phyloP scores from a whole-genome alignment of 2,329 filamentous ascomycete genomes.

The Penicillium sp. region DNA sequence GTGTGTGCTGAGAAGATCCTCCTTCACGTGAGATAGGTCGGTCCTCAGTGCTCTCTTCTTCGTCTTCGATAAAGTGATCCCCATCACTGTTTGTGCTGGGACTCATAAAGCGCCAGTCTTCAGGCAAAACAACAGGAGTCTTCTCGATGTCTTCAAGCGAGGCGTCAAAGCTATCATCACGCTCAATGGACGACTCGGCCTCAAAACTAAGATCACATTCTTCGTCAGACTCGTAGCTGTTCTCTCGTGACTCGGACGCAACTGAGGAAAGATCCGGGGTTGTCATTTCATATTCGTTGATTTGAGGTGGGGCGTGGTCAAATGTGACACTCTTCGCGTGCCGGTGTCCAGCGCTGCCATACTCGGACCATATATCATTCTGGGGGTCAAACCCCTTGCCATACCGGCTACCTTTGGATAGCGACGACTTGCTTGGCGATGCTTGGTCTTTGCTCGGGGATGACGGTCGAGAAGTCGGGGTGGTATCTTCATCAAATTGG shows the following conservation, averaged over 20 bases:
- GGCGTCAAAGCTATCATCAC: slow-evolving; percentile 91
- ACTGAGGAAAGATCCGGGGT: slow-evolving; percentile 94
- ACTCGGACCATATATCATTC: slow-evolving; percentile 62
- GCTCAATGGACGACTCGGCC: slow-evolving; percentile 58
- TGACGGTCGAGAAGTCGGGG: slow-evolving; percentile 38
- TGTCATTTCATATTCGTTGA: slow-evolving; percentile 98
- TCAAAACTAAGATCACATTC: slow-evolving; percentile 66
- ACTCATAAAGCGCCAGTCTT: slow-evolving; percentile 85
- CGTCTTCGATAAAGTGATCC: slow-evolving; percentile 64
- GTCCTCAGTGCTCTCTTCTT: slow-evolving; percentile 63
- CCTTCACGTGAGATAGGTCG: slow-evolving; percentile 48
- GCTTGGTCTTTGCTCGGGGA: slow-evolving; percentile 66
- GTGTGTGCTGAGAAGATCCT: slow-evolving; percentile 45
- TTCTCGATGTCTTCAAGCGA: slow-evolving; percentile 95
- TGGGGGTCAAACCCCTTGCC: slow-evolving; percentile 64
- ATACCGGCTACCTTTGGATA: slow-evolving; percentile 64
- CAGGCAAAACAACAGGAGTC: slow-evolving; percentile 94
- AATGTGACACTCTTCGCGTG: slow-evolving; percentile 98
- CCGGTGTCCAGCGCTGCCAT: slow-evolving; percentile 63
- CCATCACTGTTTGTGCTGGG: slow-evolving; percentile 63
- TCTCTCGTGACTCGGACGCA: slow-evolving; percentile 83
- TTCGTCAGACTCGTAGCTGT: slow-evolving; percentile 81
- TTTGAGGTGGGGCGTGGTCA: slow-evolving; percentile 84
- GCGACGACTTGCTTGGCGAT: slow-evolving; percentile 86
- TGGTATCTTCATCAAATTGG: slow-evolving; percentile 21